phyloP scores from a whole-genome alignment of 1,284 basidiomycete genomes.

The Entoloma clypeatum region DNA sequence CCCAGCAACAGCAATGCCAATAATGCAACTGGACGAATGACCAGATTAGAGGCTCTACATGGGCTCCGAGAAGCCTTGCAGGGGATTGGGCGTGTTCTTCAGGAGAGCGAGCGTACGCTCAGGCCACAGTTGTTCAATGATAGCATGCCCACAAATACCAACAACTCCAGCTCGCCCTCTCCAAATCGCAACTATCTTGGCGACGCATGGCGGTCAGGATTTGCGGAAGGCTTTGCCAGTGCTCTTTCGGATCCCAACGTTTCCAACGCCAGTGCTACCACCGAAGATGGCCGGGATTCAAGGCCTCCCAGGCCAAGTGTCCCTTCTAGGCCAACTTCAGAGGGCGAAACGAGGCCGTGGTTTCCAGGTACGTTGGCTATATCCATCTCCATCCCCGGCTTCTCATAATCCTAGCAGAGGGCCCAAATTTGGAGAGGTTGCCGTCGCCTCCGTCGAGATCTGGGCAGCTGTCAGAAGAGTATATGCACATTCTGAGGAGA shows the following conservation, averaged over 20 bases:
- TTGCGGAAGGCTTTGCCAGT: no score
- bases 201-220: no score
- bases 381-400: background rate
- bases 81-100: constrained; percentile 14
- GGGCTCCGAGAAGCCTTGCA: constrained; percentile 14
- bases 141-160: background rate
- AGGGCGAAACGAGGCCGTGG: constrained; percentile 9
- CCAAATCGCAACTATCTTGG: no score
- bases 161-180: background rate
- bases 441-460: no score
- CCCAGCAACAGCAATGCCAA: background rate
- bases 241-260: background rate
- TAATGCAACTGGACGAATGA: no score
- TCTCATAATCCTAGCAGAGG: background rate
- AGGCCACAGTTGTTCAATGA: constrained; percentile 10
- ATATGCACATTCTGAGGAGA: no score
- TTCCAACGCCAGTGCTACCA: background rate
- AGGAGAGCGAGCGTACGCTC: constrained; percentile 14
- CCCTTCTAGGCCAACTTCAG: constrained; percentile 7
- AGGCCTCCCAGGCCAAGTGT: no score
- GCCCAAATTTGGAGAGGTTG: no score
- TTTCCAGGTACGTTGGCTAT: constrained; percentile 1
- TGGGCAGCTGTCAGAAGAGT: no score
- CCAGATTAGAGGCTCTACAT: constrained; percentile 14
- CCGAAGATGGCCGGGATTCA: no score